These are phyloP conservation scores for Gracilaria gracilis DNA, from an alignment of 23 red algal species.

Conservation along the genomic window DNA sequence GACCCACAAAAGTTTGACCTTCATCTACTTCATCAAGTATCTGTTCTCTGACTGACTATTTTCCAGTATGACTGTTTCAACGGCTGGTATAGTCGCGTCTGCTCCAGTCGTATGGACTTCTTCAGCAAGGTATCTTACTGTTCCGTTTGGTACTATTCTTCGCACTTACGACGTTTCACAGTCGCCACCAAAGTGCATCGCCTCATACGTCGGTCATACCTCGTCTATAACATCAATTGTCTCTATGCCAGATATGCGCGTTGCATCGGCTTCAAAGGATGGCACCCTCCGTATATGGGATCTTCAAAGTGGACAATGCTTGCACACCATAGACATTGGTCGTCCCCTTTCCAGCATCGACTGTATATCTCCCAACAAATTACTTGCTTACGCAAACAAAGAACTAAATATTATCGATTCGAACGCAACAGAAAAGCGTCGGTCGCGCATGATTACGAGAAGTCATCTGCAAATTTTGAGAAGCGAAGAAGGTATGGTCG, in stretches of 20 bases:
- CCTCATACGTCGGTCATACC: conserved; percentile 26
- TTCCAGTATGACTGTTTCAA: conserved; percentile 11
- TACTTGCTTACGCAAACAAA: background rate
- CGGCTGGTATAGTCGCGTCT: conserved; percentile 34
- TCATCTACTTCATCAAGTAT: background rate
- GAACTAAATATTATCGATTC: conserved; percentile 25
- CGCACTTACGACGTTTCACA: conserved; percentile 48
- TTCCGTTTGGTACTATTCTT: conserved; percentile 69
- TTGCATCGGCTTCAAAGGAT: conserved; percentile 66
- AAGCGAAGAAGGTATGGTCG: conserved; percentile 6
- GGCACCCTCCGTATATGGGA: conserved; percentile 80
- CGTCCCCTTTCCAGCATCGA: conserved; percentile 24
- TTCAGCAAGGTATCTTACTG: conserved; percentile 27
- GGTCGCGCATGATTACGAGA: background rate
- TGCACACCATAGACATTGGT: conserved; percentile 71
- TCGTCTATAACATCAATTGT: conserved; percentile 24
- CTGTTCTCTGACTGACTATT: background rate
- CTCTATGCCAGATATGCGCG: conserved; percentile 38
- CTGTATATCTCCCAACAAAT: background rate
- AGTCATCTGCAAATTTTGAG: background rate
- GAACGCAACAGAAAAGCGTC: background rate
- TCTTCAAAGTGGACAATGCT: conserved; percentile 29
- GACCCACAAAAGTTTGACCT: background rate
- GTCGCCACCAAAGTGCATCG: conserved; percentile 29
- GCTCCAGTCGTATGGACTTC: conserved; percentile 46